Percentiles rank a stretch among this genome's conserved stretches.
Conservation (phyloP, 768 basidiomycete genomes). For the Collybia sp. region DNA sequence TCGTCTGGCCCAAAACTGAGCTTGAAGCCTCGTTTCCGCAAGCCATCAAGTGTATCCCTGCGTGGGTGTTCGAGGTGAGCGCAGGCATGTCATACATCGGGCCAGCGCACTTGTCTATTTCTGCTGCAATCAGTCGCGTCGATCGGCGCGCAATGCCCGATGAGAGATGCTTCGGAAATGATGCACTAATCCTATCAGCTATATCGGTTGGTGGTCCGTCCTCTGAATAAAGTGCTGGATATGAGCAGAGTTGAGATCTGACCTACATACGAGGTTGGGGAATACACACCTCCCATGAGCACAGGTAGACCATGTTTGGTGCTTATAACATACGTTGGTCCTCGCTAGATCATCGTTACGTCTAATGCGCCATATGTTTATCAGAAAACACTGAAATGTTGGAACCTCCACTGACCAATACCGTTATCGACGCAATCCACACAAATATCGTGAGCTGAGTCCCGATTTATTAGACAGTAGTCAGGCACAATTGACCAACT, state of each 20-base stretch:
- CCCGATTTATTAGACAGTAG: background rate
- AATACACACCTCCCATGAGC: background rate
- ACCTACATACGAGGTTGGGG: background rate
- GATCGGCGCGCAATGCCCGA: background rate
- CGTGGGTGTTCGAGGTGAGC: background rate
- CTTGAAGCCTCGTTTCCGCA: too few relatives aligned
- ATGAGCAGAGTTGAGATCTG: too few relatives aligned
- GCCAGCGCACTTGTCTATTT: background rate
- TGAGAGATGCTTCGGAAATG: background rate
- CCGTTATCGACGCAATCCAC: too few relatives aligned
- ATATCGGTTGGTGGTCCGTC: background rate
- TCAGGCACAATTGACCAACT: constrained; percentile 3
- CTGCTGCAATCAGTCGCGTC: too few relatives aligned
- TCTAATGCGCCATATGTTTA: background rate
- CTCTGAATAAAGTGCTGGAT: background rate
- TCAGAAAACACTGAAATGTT: background rate
- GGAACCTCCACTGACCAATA: background rate
- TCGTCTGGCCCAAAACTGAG: background rate
- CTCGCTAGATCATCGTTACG: background rate
- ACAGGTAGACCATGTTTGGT: background rate
- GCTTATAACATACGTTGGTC: background rate
- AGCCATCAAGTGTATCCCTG: background rate
- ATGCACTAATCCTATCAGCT: background rate
- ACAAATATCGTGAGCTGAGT: background rate
- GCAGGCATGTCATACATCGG: background rate